These are phyloP conservation scores for Basidiobolus meristosporus DNA, from an alignment of 371 early-diverging fungal genomes.

Conservation along the genomic window DNA sequence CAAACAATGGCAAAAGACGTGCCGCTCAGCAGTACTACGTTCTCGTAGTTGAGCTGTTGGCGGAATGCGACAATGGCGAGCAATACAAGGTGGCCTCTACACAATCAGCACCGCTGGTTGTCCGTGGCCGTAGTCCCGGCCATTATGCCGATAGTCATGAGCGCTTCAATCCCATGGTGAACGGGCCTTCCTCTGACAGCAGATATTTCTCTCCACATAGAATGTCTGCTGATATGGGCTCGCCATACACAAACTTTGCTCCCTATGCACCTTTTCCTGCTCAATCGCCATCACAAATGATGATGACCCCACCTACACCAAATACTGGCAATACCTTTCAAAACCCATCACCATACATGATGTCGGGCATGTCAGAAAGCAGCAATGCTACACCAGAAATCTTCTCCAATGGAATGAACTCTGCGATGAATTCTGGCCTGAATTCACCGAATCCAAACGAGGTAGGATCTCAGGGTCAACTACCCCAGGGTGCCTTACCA, in stretches of 20 bases:
- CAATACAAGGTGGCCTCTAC: conserved; percentile 37
- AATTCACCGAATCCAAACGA: no score
- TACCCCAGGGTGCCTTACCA: no score
- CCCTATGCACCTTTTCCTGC: neutral
- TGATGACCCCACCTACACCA: neutral
- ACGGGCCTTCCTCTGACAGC: conserved; percentile 3
- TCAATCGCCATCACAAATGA: neutral
- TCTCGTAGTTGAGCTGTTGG: conserved; percentile 44
- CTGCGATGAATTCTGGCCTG: no score
- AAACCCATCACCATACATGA: neutral
- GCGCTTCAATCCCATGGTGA: conserved; percentile 5
- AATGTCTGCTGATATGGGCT: neutral
- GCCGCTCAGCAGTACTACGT: conserved; percentile 86
- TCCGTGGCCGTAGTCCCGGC: conserved; percentile 87
- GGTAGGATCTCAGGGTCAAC: no score
- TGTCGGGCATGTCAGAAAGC: conserved; percentile 4
- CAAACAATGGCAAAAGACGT: conserved; percentile 76
- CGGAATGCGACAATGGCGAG: conserved; percentile 28
- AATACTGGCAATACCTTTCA: neutral
- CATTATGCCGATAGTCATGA: conserved; percentile 45
- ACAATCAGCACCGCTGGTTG: conserved; percentile 68
- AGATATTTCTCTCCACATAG: neutral
- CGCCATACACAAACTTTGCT: neutral
- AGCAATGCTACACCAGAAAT: no score
- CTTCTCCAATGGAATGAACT: no score